Evolutionary conservation across 345 rosid genomes (phyloP), one percentile per base, ranked within the genome.

Genomic region (Arabis hirsuta): DNA sequence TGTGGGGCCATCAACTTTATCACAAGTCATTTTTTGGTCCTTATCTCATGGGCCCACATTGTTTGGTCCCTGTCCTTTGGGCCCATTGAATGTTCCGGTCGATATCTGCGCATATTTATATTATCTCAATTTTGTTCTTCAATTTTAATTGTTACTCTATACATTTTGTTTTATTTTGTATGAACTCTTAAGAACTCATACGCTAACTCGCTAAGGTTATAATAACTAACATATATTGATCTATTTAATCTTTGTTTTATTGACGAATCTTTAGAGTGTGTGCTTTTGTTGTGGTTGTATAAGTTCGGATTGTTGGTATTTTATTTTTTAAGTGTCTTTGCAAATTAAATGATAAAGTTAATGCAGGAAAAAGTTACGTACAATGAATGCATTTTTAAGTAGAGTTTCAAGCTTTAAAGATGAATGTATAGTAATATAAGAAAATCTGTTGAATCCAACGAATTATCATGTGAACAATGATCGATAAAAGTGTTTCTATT

Each of bases 1-100:
- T 2, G 72, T 69, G 74, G 70, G 54, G 29, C 57, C 58, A 60
- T 6, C 38, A n/a, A 47, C 2, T 62, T 69, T 46, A 39, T 61
- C 59, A 74, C 32, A 32, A 34, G 63, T 60, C 69, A 36, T 22
- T 67, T 59, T 67, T 67, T 63, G 62, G 68, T 67, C 48, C 4
- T 67, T 43, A 5, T 74, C 62, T 42, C 11, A 26, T 26, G 13
- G 57, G 58, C 58, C 74, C 70, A 45, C 62, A 44, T 34, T 51
- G 62, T 67, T 54, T 62, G 34, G 74, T 76, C 65, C 53, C 54
- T 76, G 11, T 69, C 79, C 20, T 27, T 0, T 69, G 65, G 74
- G 79, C 65, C 75, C 79, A 36, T 73, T 20, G 39, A 43, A 59
- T 74, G 72, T 56, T 48, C 60, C 44, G 5, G 53, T 73, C 65